phyloP scores from a whole-genome alignment of 345 rosid species.

The Ceriops tagal region DNA sequence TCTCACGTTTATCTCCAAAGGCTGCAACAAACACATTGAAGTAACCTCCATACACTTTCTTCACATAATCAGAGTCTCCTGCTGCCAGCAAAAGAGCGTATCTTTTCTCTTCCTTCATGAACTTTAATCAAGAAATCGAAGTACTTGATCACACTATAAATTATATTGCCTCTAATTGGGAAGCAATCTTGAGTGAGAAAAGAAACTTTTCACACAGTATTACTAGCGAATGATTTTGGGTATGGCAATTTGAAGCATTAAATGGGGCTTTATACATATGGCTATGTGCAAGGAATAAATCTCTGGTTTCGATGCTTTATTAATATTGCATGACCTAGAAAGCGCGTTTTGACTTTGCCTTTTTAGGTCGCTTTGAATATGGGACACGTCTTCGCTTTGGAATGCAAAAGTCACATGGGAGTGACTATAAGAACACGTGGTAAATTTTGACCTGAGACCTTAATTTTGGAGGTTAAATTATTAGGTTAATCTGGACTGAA shows the following conservation, averaged over 20 bases:
- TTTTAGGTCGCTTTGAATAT: too few species aligned
- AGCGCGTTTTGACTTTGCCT: too few species aligned
- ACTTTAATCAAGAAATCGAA: not conserved
- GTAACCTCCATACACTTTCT: conserved; percentile 69
- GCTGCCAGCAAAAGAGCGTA: conserved; percentile 67
- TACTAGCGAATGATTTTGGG: not conserved
- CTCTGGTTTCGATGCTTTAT: too few species aligned
- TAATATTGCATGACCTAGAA: too few species aligned
- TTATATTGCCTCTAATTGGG: not conserved
- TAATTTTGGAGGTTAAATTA: too few species aligned
- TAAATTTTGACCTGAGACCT: too few species aligned
- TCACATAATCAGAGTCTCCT: conserved; percentile 71
- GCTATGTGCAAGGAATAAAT: not conserved
- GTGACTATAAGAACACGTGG: too few species aligned
- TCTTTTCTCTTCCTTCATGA: conserved; percentile 24
- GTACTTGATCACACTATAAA: too few species aligned
- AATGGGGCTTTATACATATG: not conserved
- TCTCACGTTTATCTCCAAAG: conserved; percentile 75
- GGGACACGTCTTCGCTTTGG: too few species aligned
- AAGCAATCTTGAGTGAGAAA: not conserved
- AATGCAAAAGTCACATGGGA: too few species aligned
- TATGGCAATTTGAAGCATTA: not conserved
- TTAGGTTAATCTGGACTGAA: too few species aligned
- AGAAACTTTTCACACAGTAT: not conserved
- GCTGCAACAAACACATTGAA: conserved; percentile 66